These are phyloP conservation scores for Cladosporium halotolerans DNA, from an alignment of 2,329 filamentous ascomycete genomes.

Conservation along the genomic window DNA sequence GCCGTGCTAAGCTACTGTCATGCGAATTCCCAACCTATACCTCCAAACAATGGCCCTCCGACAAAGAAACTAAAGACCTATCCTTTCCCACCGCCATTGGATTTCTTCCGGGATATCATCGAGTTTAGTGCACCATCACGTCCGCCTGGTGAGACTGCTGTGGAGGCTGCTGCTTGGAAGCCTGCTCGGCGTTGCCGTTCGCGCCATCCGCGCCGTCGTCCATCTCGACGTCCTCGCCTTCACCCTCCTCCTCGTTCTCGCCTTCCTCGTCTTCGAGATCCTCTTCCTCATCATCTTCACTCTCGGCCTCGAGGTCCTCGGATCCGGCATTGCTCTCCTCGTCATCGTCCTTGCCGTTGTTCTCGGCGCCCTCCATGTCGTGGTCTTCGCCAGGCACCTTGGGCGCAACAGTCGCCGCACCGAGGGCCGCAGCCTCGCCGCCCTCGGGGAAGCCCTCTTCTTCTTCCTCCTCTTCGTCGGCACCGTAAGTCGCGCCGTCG, in stretches of 20 bases:
- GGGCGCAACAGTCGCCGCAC: conserved; percentile 12
- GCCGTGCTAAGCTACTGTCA: background rate
- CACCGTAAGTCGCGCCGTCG: conserved; percentile 79
- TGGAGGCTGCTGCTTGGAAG: conserved; percentile 8
- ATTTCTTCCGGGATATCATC: too few relatives aligned
- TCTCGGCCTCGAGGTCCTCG: conserved; percentile 44
- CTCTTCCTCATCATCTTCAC: conserved; percentile 39
- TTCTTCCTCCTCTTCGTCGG: conserved; percentile 67
- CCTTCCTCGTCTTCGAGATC: conserved; percentile 37
- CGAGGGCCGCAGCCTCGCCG: conserved; percentile 38
- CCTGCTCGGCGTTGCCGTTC: conserved; percentile 10
- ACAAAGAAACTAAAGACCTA: background rate
- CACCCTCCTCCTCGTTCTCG: conserved; percentile 26
- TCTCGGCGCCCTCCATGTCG: conserved; percentile 68
- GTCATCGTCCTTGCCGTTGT: conserved; percentile 55
- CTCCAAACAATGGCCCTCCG: conserved; percentile 1
- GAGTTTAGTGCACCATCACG: conserved; percentile 23
- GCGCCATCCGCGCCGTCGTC: conserved; percentile 9
- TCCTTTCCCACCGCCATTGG: background rate
- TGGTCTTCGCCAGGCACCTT: conserved; percentile 52
- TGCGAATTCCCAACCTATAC: conserved; percentile 2
- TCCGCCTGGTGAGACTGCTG: conserved; percentile 14
- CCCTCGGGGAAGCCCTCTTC: conserved; percentile 45
- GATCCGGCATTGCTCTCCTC: conserved; percentile 58
- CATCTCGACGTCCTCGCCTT: conserved; percentile 23